Evolutionary conservation across 805 yeast species (phyloP).

Genomic region (Saccharomycopsis selenospora): DNA sequence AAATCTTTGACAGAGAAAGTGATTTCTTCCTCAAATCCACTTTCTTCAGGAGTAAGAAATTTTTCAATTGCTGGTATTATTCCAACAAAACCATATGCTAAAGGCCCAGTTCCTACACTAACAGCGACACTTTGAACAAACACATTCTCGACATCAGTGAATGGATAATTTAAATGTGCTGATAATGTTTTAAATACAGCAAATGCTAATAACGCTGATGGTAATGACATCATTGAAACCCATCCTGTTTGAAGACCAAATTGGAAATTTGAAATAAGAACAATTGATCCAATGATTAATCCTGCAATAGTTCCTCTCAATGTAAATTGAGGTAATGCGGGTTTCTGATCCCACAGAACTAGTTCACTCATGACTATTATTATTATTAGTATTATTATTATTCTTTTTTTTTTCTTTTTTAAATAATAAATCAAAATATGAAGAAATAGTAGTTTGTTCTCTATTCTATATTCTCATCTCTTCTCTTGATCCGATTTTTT

Average conservation of each 20-base stretch:
- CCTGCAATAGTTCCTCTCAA: slow-evolving; percentile 71
- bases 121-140: slow-evolving; percentile 89
- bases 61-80: slow-evolving; percentile 94
- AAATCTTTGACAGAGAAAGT: slow-evolving; percentile 44
- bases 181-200: slow-evolving; percentile 64
- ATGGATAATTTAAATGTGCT: slow-evolving; percentile 33
- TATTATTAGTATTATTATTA: background rate
- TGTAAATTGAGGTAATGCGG: slow-evolving; percentile 58
- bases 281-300: slow-evolving; percentile 75
- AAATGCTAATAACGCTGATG: slow-evolving; percentile 83
- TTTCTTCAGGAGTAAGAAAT: slow-evolving; percentile 69
- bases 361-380: background rate
- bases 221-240: slow-evolving; percentile 98
- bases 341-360: slow-evolving; percentile 39
- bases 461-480: too few species aligned
- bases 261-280: slow-evolving; percentile 85
- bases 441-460: too few species aligned
- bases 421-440: too few species aligned
- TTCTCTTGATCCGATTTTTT: too few species aligned
- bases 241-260: slow-evolving; percentile 97
- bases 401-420: background rate
- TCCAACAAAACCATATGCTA: slow-evolving; percentile 92
- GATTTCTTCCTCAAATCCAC: slow-evolving; percentile 44
- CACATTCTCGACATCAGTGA: slow-evolving; percentile 91
- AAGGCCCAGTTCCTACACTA: slow-evolving; percentile 96